Base-by-base conservation (phyloP, 495 filamentous ascomycete genomes). In the Podospora tetraspora region DNA sequence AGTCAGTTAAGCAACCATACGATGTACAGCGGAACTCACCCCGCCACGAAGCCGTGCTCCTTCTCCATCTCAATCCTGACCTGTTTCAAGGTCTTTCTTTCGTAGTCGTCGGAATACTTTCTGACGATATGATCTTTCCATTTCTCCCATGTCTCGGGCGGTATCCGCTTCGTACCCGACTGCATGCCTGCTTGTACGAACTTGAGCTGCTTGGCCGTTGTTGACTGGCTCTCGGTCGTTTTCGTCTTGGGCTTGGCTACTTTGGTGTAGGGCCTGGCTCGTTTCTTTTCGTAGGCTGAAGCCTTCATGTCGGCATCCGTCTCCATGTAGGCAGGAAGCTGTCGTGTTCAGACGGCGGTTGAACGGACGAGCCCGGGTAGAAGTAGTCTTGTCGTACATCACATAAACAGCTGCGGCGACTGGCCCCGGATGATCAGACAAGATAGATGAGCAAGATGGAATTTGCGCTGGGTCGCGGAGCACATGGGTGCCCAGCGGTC, bases 11-110 rank as follows among this genome's bases (percentile, higher is more conserved):
- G 13, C 16, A 9, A 60, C 16, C 52, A 25, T 11, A 60, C 23
- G 12, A 19, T 37, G 30, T 1, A 11, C 19, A 34, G 29, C 29
- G 8, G 13, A 9, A 63, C 76, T 59, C 34, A 79, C 78, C 72
- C 74, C 32, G 77, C 70, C 13, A 30, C 62, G 66, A 80, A 79
- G 10, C 29, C 34, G 29, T 76, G 24, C 10, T 75, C 34, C 16
- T 56, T 52, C 60, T 69, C 61, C 76, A 78, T 78, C 12, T 66
- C 29, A 2, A 37, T 21, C 29, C 59, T 72, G 22, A 74, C 65
- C 3, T 67, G 22, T 3, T 19, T 1, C 43, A 77, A 66, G n/a
- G 66, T 66, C 37, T 64, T 34, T 58, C 12, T 19, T 1, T 63
- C 25, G 29, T n/a, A n/a, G 16, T 52, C 1, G 43, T n/a, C 16